Evolutionary conservation across 2,329 filamentous ascomycete genomes (phyloP).

Genomic region (Neoscytalidium dimidiatum): DNA sequence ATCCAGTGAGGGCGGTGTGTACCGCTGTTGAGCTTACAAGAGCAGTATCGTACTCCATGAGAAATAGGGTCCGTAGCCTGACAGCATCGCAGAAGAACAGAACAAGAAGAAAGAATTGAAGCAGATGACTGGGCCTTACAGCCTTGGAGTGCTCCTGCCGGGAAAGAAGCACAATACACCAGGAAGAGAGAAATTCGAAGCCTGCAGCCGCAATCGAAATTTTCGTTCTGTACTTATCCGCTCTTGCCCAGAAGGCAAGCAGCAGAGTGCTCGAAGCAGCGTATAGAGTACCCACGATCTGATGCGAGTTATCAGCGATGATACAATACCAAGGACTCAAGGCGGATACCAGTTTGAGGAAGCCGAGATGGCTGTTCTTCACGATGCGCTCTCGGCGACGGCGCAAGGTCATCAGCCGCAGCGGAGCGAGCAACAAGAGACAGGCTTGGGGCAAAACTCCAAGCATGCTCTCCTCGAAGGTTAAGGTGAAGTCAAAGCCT

Average conservation of each 20-base stretch:
- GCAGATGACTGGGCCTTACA: slow-evolving; percentile 28
- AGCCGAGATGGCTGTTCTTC: background rate
- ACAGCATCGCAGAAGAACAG: slow-evolving; percentile 30
- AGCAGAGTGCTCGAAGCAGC: slow-evolving; percentile 27
- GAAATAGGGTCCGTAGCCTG: slow-evolving; percentile 28
- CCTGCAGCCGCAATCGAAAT: slow-evolving; percentile 26
- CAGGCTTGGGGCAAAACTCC: slow-evolving; percentile 28
- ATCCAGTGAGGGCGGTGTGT: slow-evolving; percentile 26
- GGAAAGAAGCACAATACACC: slow-evolving; percentile 20
- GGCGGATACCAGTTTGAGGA: background rate
- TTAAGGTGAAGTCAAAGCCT: slow-evolving; percentile 32
- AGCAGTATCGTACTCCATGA: slow-evolving; percentile 24
- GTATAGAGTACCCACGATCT: slow-evolving; percentile 24
- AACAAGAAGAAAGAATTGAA: slow-evolving; percentile 32
- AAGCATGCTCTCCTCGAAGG: slow-evolving; percentile 32
- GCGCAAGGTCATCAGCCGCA: slow-evolving; percentile 30
- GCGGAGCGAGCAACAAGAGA: slow-evolving; percentile 29
- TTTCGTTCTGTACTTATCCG: slow-evolving; percentile 25
- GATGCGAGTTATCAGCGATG: slow-evolving; percentile 20
- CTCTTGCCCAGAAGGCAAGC: slow-evolving; percentile 25
- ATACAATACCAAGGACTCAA: slow-evolving; percentile 22
- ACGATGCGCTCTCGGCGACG: slow-evolving; percentile 25
- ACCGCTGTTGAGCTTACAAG: slow-evolving; percentile 23
- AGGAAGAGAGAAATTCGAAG: background rate
- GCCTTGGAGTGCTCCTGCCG: slow-evolving; percentile 32